These are phyloP conservation scores for Penicillium cataractarum DNA, from an alignment of 495 filamentous ascomycete genomes.

Conservation along the genomic window DNA sequence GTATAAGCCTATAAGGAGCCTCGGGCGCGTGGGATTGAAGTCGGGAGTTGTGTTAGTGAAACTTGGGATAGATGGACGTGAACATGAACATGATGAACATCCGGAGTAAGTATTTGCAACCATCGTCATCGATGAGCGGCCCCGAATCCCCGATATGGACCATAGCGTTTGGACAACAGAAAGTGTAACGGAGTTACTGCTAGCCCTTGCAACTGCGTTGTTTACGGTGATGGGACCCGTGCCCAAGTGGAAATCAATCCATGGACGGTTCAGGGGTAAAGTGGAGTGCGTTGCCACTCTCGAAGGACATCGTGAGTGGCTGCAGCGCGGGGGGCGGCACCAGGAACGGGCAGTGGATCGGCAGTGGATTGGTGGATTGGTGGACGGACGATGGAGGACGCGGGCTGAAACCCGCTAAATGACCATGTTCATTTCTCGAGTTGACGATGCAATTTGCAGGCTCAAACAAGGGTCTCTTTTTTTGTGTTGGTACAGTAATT, in stretches of 20 bases:
- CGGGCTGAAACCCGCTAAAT: conserved; percentile 17
- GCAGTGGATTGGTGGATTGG: conserved; percentile 22
- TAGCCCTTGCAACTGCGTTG: conserved; percentile 10
- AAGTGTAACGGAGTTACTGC: neutral
- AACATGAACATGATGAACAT: conserved; percentile 4
- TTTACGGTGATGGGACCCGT: conserved; percentile 13
- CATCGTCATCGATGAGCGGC: neutral
- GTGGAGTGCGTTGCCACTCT: conserved; percentile 22
- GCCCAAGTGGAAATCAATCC: conserved; percentile 22
- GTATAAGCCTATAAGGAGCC: neutral
- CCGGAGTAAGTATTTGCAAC: conserved; percentile 21
- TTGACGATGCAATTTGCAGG: neutral
- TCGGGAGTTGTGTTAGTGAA: neutral
- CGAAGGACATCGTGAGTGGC: conserved; percentile 13
- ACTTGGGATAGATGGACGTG: neutral
- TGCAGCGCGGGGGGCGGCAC: neutral
- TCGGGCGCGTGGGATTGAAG: neutral
- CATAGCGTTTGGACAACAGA: no score
- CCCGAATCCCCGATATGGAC: no score
- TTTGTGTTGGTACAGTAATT: neutral
- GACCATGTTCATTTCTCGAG: conserved; percentile 8
- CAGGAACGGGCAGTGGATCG: conserved; percentile 35
- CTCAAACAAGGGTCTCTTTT: neutral
- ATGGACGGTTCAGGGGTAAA: conserved; percentile 39
- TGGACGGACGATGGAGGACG: conserved; percentile 15